phyloP scores from a whole-genome alignment of 768 basidiomycete genomes.

The Termitomyces sp. region DNA sequence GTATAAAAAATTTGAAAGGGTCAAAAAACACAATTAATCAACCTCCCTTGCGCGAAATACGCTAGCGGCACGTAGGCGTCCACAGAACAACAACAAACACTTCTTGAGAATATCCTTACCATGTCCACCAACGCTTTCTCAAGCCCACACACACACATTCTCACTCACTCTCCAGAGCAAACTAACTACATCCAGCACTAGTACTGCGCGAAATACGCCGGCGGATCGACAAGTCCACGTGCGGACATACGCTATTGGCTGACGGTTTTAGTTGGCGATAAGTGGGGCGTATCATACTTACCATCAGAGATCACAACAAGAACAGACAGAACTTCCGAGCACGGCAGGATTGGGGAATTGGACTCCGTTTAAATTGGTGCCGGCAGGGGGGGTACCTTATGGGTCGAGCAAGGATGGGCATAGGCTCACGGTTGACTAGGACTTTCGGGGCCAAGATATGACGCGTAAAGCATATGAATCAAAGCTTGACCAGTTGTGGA shows the following conservation, averaged over 20 bases:
- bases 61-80: neutral
- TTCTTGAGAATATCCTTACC: neutral
- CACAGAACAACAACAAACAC: neutral
- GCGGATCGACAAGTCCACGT: too few relatives aligned
- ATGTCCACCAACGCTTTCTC: too few relatives aligned
- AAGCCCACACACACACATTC: too few relatives aligned
- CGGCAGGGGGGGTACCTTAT: too few relatives aligned
- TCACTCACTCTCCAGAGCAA: too few relatives aligned
- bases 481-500: neutral
- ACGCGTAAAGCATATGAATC: too few relatives aligned
- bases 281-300: neutral
- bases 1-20: too few relatives aligned
- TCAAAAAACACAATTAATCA: too few relatives aligned
- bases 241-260: constrained; percentile 1
- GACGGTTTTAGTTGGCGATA: neutral
- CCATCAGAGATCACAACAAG: neutral
- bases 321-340: neutral
- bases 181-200: neutral
- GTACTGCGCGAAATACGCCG: neutral
- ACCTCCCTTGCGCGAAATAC: neutral
- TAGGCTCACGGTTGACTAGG: too few relatives aligned
- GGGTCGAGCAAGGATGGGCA: too few relatives aligned
- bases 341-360: neutral
- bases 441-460: too few relatives aligned
- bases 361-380: neutral